Evolutionary conservation across 208 protist species (phyloP).

Genomic region (Trichomonas tenax): DNA sequence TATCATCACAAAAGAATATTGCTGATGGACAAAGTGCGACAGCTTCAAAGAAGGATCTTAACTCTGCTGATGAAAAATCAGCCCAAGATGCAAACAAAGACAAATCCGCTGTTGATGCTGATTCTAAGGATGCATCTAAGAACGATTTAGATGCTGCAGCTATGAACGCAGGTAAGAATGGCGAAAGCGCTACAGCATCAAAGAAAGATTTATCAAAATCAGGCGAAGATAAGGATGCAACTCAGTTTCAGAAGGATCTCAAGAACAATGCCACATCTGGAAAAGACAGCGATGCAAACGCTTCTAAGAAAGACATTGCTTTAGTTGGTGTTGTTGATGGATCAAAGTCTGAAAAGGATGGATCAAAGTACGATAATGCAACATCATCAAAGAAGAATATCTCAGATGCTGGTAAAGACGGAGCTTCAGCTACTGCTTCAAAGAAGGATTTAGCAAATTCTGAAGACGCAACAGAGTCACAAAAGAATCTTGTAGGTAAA

Average conservation of each 20-base stretch:
- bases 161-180: neutral
- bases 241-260: no score
- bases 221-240: neutral
- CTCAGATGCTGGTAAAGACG: neutral
- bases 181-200: neutral
- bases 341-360: neutral
- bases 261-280: neutral
- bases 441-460: neutral
- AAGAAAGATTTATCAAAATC: neutral
- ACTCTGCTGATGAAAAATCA: neutral
- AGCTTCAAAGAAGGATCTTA: neutral
- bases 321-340: neutral
- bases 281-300: neutral
- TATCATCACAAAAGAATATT: neutral
- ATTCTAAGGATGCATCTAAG: neutral
- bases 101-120: neutral
- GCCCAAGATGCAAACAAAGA: neutral
- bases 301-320: neutral
- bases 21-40: neutral
- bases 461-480: neutral
- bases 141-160: neutral
- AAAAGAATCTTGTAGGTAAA: neutral
- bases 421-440: neutral
- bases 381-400: neutral
- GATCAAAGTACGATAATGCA: neutral